Base-by-base conservation (phyloP, 495 filamentous ascomycete genomes). In the Lasiosphaeris hirsuta region DNA sequence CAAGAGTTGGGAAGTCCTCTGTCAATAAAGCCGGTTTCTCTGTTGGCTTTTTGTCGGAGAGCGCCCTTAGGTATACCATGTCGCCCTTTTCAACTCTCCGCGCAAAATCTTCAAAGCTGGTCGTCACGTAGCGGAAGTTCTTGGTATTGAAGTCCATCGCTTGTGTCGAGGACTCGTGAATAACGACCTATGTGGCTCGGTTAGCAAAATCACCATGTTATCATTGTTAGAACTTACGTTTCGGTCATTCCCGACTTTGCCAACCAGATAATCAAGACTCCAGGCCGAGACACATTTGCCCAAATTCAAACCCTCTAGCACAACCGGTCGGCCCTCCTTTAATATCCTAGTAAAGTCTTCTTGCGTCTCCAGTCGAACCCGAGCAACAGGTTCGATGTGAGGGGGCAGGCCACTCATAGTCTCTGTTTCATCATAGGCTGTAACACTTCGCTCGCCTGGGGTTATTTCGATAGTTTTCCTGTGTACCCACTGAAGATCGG, bases 71-170 rank as follows among this genome's bases (percentile, higher is more conserved):
- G 69, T 96, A 96, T 15, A 91, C 73, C 56, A 76, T 83, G 45
- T 80, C 83, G 15, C 89, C 86, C 9, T 58, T 46, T 11, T 67
- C 62, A 33, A 89, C 79, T 38, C 83, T 78, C 35, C 84, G 69
- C 19, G 92, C 72, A 64, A 96, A 92, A 1, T 83, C 78, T 0
- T 77, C 79, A 52, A 96, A 90, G 7, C 71, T 57, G 57, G 85
- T 88, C 10, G 82, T 89, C 17, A 77, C 72, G 64, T 96, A 96
- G 17, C 71, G 67, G 68, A 96, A 96, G 70, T 96, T 96, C 72
- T 93, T 95, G 17, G 72, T 67, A 51, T 84, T 84, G 63, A 96
- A 96, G 58, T 87, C 85, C 89, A 96, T 90, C 13, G 78, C 76
- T 37, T 80, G 74, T 35, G 75, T 81, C 41, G 75, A 67, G 4